These are phyloP conservation scores for Podochytrium sp. DNA, from an alignment of 192 early-diverging fungal genomes.

Conservation along the genomic window DNA sequence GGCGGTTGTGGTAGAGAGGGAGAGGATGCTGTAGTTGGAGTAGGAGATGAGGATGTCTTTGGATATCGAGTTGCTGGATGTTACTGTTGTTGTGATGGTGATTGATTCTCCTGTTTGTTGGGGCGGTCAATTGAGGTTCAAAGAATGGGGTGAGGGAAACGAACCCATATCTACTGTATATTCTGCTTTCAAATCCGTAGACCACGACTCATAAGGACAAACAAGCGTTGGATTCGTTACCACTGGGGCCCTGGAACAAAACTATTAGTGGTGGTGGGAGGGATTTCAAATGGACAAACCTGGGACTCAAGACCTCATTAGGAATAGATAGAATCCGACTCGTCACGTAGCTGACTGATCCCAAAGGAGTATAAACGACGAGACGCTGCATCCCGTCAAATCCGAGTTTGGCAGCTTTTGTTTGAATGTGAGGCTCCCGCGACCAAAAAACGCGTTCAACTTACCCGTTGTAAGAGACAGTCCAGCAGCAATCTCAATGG, in stretches of 20 bases:
- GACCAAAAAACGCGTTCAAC: not conserved
- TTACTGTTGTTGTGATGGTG: not conserved
- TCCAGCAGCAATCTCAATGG: conserved; percentile 13
- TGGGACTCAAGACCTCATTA: conserved; percentile 24
- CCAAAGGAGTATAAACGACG: conserved; percentile 9
- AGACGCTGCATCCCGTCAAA: conserved; percentile 20
- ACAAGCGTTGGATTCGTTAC: conserved; percentile 14
- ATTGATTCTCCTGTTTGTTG: not conserved
- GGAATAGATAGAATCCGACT: conserved; percentile 13
- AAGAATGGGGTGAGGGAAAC: not conserved
- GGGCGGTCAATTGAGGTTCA: too few relatives aligned
- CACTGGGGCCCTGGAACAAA: conserved; percentile 5
- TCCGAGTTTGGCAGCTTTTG: not conserved
- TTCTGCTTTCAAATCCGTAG: not conserved
- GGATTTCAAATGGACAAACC: not conserved
- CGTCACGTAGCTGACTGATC: not conserved
- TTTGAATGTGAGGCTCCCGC: not conserved
- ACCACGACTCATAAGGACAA: conserved; percentile 15
- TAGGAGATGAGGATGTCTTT: conserved; percentile 14
- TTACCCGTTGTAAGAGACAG: not conserved
- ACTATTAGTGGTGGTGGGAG: too few relatives aligned
- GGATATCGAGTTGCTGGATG: not conserved
- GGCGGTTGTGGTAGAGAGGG: not conserved
- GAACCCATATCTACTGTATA: conserved; percentile 20
- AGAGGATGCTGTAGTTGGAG: conserved; percentile 22